Evolutionary conservation across 192 early-diverging fungal species (phyloP).

Genomic region (Helicostylum pulchrum): DNA sequence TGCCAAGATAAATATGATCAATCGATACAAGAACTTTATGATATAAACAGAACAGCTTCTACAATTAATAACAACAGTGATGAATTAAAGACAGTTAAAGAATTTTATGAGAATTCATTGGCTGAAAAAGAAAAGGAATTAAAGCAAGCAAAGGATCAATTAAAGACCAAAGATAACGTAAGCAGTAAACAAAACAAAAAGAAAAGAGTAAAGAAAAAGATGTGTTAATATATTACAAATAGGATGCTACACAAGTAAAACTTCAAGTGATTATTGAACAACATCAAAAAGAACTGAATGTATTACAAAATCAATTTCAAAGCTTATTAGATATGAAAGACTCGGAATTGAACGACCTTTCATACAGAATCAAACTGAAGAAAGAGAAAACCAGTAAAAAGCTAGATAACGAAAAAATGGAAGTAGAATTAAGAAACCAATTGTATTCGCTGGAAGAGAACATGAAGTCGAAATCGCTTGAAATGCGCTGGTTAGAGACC

Average conservation of each 20-base stretch:
- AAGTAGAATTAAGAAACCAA: not conserved
- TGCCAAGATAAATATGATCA: not conserved
- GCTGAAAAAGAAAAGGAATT: not conserved
- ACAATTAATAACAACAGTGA: too few relatives aligned
- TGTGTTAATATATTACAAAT: not conserved
- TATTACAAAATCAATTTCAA: conserved; percentile 25
- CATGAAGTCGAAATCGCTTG: not conserved
- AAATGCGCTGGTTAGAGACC: conserved; percentile 18
- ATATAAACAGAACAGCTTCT: not conserved
- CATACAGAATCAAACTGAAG: conserved; percentile 3
- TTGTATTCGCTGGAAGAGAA: conserved; percentile 1
- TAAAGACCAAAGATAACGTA: not conserved
- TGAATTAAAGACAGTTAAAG: too few relatives aligned
- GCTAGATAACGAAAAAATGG: not conserved
- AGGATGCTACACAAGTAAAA: conserved; percentile 9
- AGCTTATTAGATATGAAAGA: conserved; percentile 29
- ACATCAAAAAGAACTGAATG: conserved; percentile 24
- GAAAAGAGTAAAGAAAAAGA: too few relatives aligned
- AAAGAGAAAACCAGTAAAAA: conserved; percentile 6
- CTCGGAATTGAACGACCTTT: conserved; percentile 18
- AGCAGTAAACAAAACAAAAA: not conserved
- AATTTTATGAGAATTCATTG: too few relatives aligned
- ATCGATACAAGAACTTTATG: conserved; percentile 1
- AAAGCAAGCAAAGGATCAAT: not conserved
- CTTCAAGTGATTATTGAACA: conserved; percentile 19